Evolutionary conservation across 2,329 filamentous ascomycete genomes (phyloP).

Genomic region (Kalmusia sp.): DNA sequence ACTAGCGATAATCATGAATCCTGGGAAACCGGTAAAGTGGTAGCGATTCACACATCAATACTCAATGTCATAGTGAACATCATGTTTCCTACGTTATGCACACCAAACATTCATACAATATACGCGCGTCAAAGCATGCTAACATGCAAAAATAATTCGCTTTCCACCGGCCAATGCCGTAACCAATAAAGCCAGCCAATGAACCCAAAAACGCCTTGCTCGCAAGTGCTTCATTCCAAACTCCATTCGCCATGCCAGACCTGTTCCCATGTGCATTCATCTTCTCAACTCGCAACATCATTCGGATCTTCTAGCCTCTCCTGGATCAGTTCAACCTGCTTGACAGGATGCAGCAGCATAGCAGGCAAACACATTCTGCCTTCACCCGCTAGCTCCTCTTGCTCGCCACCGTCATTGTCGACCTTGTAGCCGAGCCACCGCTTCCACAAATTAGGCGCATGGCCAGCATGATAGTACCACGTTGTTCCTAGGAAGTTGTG

Average conservation of each 20-base stretch:
- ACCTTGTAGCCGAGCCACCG: slow-evolving; percentile 63
- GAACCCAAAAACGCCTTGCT: background rate
- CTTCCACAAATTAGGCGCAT: slow-evolving; percentile 62
- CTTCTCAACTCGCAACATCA: background rate
- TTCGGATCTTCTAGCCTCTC: slow-evolving; percentile 39
- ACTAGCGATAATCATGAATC: no score
- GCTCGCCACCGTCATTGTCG: slow-evolving; percentile 57
- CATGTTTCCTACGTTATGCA: background rate
- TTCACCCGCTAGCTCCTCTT: slow-evolving; percentile 53
- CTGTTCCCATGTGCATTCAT: background rate
- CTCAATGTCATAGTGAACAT: no score
- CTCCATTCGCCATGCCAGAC: background rate
- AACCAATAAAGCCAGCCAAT: background rate
- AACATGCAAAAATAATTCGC: background rate
- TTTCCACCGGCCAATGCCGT: background rate
- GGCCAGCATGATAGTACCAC: slow-evolving; percentile 62
- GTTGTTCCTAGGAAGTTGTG: slow-evolving; percentile 61
- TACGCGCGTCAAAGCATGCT: background rate
- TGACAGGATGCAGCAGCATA: slow-evolving; percentile 59
- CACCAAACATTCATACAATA: background rate
- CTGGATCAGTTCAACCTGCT: slow-evolving; percentile 57
- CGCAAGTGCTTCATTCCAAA: background rate
- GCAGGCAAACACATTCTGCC: slow-evolving; percentile 58
- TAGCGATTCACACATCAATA: no score
- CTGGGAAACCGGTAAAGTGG: no score